Conservation (phyloP, 192 early-diverging fungal genomes). For the Umbelopsis sp. region DNA sequence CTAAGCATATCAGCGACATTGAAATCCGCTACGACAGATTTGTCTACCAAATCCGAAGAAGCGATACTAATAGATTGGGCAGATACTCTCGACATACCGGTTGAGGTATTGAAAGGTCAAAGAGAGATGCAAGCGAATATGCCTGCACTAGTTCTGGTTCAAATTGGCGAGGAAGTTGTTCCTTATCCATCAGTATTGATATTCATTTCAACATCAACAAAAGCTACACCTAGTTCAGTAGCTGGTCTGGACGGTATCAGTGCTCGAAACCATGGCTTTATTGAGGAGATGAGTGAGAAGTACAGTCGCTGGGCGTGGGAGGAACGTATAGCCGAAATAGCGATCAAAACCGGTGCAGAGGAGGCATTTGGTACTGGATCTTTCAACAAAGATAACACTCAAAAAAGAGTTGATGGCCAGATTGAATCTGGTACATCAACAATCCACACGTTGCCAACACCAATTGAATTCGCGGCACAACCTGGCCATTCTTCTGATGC, state of each 20-base stretch:
- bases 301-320: conserved; percentile 33
- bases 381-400: neutral
- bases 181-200: conserved; percentile 31
- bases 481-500: neutral
- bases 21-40: neutral
- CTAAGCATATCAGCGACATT: neutral
- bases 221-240: conserved; percentile 22
- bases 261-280: conserved; percentile 30
- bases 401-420: neutral
- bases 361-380: conserved; percentile 15
- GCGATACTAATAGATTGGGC: conserved; percentile 30
- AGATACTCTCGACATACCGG: conserved; percentile 27
- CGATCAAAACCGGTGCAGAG: conserved; percentile 5
- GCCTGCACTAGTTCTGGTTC: neutral
- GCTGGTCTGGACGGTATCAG: conserved; percentile 30
- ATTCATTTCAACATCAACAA: conserved; percentile 25
- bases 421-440: neutral
- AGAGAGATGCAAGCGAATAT: neutral
- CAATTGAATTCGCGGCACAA: neutral
- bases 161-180: conserved; percentile 17
- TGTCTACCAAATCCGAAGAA: conserved; percentile 21
- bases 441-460: conserved; percentile 3
- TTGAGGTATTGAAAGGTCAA: conserved; percentile 1
- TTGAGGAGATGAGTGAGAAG: conserved; percentile 35
- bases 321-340: conserved; percentile 20